These are phyloP conservation scores for Comarum palustre DNA, from an alignment of 306 rosid genomes.

Conservation along the genomic window DNA sequence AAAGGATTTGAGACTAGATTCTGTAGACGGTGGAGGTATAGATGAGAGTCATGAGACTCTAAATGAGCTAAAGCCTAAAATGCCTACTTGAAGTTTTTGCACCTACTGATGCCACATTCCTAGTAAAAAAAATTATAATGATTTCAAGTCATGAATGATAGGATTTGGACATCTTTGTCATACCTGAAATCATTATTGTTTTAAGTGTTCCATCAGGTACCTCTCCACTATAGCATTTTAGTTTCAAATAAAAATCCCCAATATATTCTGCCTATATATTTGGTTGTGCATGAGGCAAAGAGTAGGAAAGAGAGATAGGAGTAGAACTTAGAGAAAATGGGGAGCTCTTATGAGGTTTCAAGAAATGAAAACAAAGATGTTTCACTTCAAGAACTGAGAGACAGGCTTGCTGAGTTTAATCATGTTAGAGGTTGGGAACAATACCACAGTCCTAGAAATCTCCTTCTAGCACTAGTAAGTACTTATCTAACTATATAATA, in stretches of 20 bases:
- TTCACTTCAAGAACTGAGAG: conserved; percentile 67
- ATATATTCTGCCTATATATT: conserved; percentile 36
- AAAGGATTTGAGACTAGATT: conserved; percentile 15
- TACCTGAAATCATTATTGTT: conserved; percentile 44
- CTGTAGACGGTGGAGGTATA: not conserved
- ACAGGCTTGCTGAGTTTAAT: conserved; percentile 66
- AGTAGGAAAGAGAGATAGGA: conserved; percentile 4
- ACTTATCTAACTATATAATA: not conserved
- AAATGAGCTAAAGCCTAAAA: not conserved
- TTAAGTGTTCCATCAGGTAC: conserved; percentile 44
- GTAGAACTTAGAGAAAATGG: conserved; percentile 42
- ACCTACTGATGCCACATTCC: not conserved
- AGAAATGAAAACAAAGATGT: conserved; percentile 38
- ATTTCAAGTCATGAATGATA: conserved; percentile 45
- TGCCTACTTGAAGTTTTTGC: not conserved
- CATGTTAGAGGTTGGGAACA: conserved; percentile 75
- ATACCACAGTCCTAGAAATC: conserved; percentile 78
- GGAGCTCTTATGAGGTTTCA: conserved; percentile 36
- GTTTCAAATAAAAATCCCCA: not conserved
- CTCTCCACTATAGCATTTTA: conserved; percentile 51
- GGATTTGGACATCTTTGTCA: conserved; percentile 40
- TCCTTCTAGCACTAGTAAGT: conserved; percentile 69
- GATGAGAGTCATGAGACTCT: conserved; percentile 1
- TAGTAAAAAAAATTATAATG: conserved; percentile 22
- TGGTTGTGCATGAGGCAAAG: conserved; percentile 29